phyloP scores from a whole-genome alignment of 495 filamentous ascomycete species.

The Xylaria nigripes region DNA sequence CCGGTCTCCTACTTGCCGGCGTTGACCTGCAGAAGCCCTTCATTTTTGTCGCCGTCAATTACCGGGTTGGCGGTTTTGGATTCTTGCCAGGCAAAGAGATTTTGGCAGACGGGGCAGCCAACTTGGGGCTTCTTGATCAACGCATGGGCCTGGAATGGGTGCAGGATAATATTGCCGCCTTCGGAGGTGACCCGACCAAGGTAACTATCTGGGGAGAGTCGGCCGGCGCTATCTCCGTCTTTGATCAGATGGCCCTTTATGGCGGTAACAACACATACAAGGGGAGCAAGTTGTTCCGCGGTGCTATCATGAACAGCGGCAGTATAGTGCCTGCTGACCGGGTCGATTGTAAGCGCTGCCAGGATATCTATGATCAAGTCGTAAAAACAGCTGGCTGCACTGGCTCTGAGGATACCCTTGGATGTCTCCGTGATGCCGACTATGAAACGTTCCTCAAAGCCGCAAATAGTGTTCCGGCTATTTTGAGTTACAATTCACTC shows the following conservation, averaged over 20 bases:
- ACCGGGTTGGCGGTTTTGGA: constrained; percentile 53
- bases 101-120: constrained; percentile 53
- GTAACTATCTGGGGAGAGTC: constrained; percentile 71
- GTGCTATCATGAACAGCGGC: constrained; percentile 66
- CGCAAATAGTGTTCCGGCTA: constrained; percentile 56
- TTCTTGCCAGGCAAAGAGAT: constrained; percentile 58
- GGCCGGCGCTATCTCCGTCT: constrained; percentile 63
- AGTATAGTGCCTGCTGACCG: constrained; percentile 53
- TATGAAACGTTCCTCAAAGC: constrained; percentile 56
- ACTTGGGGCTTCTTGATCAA: constrained; percentile 58
- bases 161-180: constrained; percentile 55
- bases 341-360: constrained; percentile 55
- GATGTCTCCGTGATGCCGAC: constrained; percentile 51
- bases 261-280: constrained; percentile 63
- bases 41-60: constrained; percentile 56
- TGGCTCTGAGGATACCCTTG: constrained; percentile 46
- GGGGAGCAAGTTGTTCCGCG: constrained; percentile 59
- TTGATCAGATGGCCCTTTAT: constrained; percentile 61
- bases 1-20: constrained; percentile 44
- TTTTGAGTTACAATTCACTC: constrained; percentile 55
- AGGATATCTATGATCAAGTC: constrained; percentile 56
- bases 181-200: constrained; percentile 57
- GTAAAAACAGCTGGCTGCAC: constrained; percentile 53
- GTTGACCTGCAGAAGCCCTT: constrained; percentile 51
- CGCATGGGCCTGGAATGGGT: constrained; percentile 58